Percentiles rank a stretch among this genome's conserved stretches.
phyloP scores from a whole-genome alignment of 805 yeast genomes.

The Saccharomycopsis fibuligera region DNA sequence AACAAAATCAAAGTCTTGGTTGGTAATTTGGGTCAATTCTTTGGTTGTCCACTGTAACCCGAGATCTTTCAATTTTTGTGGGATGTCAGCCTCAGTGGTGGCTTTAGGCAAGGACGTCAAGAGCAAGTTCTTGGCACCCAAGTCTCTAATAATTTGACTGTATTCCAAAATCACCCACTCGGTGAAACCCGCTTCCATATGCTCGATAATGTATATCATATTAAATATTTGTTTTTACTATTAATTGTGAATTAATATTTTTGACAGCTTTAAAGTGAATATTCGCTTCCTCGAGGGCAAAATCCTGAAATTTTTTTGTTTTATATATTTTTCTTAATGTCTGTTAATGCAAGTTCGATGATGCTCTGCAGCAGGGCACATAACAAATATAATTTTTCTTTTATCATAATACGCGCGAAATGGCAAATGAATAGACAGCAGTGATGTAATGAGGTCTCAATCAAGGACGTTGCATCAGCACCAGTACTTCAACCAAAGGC shows the following conservation, averaged over 20 bases:
- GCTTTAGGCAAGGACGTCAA: slow-evolving; percentile 68
- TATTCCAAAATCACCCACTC: slow-evolving; percentile 94
- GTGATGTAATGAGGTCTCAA: too few species aligned
- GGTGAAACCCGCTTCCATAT: slow-evolving; percentile 95
- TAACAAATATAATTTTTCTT: too few species aligned
- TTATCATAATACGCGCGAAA: too few species aligned
- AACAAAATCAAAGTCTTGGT: slow-evolving; percentile 23
- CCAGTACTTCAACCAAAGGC: too few species aligned
- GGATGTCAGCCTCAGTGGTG: slow-evolving; percentile 59
- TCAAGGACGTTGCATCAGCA: too few species aligned
- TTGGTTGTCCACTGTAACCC: slow-evolving; percentile 79
- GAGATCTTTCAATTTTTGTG: slow-evolving; percentile 47
- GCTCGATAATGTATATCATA: slow-evolving; percentile 92
- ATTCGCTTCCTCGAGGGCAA: too few species aligned
- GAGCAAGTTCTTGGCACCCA: slow-evolving; percentile 69
- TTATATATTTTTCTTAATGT: too few species aligned
- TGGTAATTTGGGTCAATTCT: slow-evolving; percentile 48
- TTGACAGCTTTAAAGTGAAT: too few species aligned
- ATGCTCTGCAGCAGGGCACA: too few species aligned
- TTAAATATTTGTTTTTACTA: background rate
- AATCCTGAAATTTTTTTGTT: too few species aligned
- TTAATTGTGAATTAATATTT: background rate
- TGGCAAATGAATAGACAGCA: too few species aligned
- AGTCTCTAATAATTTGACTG: slow-evolving; percentile 71
- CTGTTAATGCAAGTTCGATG: too few species aligned